Percentiles rank a stretch among this genome's conserved stretches.
Conservation (phyloP, 2,329 filamentous ascomycete genomes). For the Chrysosporium keratinophilum region DNA sequence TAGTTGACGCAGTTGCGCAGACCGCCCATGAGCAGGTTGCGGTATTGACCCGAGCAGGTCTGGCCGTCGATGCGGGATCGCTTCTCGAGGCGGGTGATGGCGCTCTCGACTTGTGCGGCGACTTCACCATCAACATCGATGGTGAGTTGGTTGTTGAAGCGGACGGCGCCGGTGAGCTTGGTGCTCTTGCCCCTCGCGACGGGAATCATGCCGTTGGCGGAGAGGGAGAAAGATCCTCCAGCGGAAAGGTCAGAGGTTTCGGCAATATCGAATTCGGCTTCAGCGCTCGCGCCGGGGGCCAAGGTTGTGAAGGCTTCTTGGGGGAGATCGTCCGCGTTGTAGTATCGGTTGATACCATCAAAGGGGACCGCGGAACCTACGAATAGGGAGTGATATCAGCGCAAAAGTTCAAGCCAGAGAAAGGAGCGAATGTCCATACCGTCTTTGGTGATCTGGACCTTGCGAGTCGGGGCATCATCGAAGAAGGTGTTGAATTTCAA, state of each 20-base stretch:
- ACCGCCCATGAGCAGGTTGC: constrained; percentile 41
- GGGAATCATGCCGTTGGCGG: constrained; percentile 47
- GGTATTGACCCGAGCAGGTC: constrained; percentile 28
- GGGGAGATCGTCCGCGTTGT: constrained; percentile 24
- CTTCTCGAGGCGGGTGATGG: constrained; percentile 28
- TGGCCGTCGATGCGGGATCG: constrained; percentile 20
- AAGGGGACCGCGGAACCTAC: constrained; percentile 26
- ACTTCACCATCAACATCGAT: constrained; percentile 48
- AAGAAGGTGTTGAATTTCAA: constrained; percentile 31
- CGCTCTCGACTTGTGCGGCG: constrained; percentile 43
- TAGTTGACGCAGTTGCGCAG: constrained; percentile 44
- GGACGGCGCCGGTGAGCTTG: constrained; percentile 45
- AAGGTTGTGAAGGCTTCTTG: constrained; percentile 25
- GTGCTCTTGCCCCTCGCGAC: constrained; percentile 45
- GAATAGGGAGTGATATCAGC: constrained; percentile 1
- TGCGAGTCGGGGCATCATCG: constrained; percentile 27
- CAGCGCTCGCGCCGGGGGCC: constrained; percentile 22
- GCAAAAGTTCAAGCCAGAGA: neutral
- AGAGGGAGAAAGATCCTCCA: constrained; percentile 47
- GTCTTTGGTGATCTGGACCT: constrained; percentile 28
- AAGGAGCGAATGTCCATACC: constrained; percentile 18
- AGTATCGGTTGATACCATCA: constrained; percentile 24
- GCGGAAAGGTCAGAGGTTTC: constrained; percentile 33
- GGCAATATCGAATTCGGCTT: constrained; percentile 30
- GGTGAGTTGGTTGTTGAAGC: constrained; percentile 52